Evolutionary conservation across 1,284 basidiomycete genomes (phyloP).

Genomic region (Rhodotorula sp.): DNA sequence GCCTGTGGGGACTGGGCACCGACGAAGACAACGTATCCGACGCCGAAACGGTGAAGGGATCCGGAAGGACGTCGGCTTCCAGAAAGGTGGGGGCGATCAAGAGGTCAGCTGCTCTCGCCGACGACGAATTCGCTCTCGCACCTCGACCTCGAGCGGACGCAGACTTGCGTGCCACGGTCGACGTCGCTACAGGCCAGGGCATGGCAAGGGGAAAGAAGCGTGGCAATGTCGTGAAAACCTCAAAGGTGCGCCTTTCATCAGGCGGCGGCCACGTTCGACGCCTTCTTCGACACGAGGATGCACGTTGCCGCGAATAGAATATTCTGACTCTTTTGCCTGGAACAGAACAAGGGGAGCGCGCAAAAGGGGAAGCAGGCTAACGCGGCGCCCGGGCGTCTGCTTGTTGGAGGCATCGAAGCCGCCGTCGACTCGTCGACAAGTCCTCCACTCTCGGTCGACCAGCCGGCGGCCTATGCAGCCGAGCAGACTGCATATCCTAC

Average conservation of each 20-base stretch:
- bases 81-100: neutral
- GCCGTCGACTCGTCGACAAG: too few relatives aligned
- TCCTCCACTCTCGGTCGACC: neutral
- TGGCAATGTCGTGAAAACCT: neutral
- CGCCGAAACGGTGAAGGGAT: neutral
- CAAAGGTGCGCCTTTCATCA: neutral
- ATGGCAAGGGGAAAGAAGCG: constrained; percentile 5
- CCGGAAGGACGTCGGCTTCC: neutral
- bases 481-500: neutral
- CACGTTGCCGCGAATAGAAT: neutral
- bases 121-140: neutral
- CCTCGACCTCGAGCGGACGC: neutral
- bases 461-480: neutral
- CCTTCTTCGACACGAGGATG: neutral
- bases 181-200: neutral
- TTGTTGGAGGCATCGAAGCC: too few relatives aligned
- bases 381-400: too few relatives aligned
- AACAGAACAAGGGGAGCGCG: neutral
- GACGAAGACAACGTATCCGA: neutral
- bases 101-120: neutral
- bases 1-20: neutral
- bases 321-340: neutral
- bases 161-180: neutral
- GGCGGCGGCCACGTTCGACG: neutral
- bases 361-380: too few relatives aligned